These are phyloP conservation scores for Fusarium concolor DNA, from an alignment of 2,329 filamentous ascomycete genomes.

Conservation along the genomic window DNA sequence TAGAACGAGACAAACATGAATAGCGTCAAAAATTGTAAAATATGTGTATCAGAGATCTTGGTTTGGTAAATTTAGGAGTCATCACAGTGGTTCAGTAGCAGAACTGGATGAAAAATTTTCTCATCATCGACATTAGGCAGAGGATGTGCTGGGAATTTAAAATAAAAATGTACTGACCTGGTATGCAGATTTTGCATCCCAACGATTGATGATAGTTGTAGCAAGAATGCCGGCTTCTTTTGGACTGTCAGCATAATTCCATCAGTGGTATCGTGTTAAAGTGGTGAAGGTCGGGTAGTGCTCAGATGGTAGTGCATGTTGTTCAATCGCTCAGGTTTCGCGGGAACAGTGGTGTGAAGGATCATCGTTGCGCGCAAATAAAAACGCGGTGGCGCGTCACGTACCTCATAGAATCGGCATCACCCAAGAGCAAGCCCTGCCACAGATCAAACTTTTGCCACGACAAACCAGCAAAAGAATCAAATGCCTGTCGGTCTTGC, in stretches of 20 bases:
- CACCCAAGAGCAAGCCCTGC: neutral
- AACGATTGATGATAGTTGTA: neutral
- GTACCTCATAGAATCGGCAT: conserved; percentile 38
- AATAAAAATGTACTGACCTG: conserved; percentile 23
- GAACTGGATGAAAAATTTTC: conserved; percentile 74
- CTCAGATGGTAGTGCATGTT: conserved; percentile 85
- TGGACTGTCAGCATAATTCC: conserved; percentile 5
- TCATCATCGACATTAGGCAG: conserved; percentile 67
- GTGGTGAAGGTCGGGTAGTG: conserved; percentile 2
- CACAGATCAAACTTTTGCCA: neutral
- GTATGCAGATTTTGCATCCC: neutral
- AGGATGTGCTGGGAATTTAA: neutral
- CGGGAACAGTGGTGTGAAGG: conserved; percentile 68
- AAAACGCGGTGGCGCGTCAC: conserved; percentile 22
- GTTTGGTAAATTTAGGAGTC: conserved; percentile 73
- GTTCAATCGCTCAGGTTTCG: conserved; percentile 71
- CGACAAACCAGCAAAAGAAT: neutral
- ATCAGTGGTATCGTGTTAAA: neutral
- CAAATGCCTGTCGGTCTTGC: neutral
- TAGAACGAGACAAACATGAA: neutral
- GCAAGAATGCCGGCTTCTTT: conserved; percentile 6
- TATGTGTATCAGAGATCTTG: conserved; percentile 65
- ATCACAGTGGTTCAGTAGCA: conserved; percentile 78
- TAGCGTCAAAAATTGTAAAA: conserved; percentile 24
- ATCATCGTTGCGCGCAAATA: conserved; percentile 62